Percentiles rank a stretch among this genome's conserved stretches.
Evolutionary conservation across 257 asterid species (phyloP).

Genomic region (Capsicum rhomboideum): DNA sequence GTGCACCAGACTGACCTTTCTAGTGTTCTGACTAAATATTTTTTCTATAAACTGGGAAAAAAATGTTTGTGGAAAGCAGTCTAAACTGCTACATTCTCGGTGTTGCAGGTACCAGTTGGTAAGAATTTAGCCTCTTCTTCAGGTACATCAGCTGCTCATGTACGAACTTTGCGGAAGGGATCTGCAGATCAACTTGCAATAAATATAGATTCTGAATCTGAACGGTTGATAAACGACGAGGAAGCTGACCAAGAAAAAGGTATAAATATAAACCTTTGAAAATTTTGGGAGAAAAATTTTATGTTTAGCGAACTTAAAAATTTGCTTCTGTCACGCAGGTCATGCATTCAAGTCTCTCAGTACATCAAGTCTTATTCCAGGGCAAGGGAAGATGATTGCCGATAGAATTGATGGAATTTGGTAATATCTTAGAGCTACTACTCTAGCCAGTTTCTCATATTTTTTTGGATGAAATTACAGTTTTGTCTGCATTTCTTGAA

Average conservation of each 20-base stretch:
- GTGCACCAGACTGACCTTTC: background rate
- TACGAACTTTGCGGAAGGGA: constrained; percentile 76
- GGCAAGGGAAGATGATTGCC: constrained; percentile 83
- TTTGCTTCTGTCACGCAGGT: constrained; percentile 42
- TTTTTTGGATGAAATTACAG: background rate
- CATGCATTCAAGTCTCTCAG: constrained; percentile 72
- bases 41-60: background rate
- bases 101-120: constrained; percentile 56
- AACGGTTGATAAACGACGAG: constrained; percentile 45
- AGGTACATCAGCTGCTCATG: constrained; percentile 72
- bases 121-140: constrained; percentile 41
- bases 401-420: constrained; percentile 91
- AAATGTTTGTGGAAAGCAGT: background rate
- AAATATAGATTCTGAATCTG: constrained; percentile 69
- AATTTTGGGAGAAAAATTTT: background rate
- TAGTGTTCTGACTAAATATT: background rate
- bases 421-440: constrained; percentile 28
- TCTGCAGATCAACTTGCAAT: constrained; percentile 88
- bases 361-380: constrained; percentile 80
- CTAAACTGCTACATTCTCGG: background rate
- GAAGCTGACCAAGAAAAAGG: constrained; percentile 88
- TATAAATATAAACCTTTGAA: constrained; percentile 3
- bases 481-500: background rate
- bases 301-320: background rate
- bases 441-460: background rate